Evolutionary conservation across 192 early-diverging fungal species (phyloP).

Genomic region (Coemansia sp.): DNA sequence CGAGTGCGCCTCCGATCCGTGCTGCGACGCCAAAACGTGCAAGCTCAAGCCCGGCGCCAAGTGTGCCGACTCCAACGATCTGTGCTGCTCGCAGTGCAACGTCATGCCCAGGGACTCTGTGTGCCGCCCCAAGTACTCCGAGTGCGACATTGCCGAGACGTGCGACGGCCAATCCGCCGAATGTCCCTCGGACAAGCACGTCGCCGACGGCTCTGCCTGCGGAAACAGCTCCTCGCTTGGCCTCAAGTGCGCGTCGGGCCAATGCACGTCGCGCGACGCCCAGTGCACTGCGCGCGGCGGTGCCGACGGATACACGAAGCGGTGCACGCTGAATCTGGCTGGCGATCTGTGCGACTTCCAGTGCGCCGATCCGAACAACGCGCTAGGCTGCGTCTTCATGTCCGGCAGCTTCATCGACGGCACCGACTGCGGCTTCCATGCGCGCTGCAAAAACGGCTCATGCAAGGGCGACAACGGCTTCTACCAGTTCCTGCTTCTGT

Average conservation of each 20-base stretch:
- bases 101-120: constrained; percentile 58
- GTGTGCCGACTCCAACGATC: constrained; percentile 83
- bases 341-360: constrained; percentile 64
- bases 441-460: constrained; percentile 57
- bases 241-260: constrained; percentile 67
- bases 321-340: constrained; percentile 59
- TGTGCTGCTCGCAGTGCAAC: constrained; percentile 79
- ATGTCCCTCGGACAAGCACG: constrained; percentile 72
- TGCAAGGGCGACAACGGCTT: constrained; percentile 64
- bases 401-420: constrained; percentile 71
- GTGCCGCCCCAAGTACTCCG: constrained; percentile 74
- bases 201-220: constrained; percentile 72
- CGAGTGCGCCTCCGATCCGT: constrained; percentile 74
- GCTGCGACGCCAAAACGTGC: constrained; percentile 83
- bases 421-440: constrained; percentile 66
- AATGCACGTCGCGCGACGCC: constrained; percentile 72
- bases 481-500: constrained; percentile 57
- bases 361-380: constrained; percentile 60
- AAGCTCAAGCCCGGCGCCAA: constrained; percentile 72
- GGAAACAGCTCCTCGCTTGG: constrained; percentile 18
- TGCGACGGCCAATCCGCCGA: constrained; percentile 72
- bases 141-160: constrained; percentile 79
- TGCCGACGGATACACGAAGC: constrained; percentile 54
- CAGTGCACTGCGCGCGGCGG: constrained; percentile 67
- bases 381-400: constrained; percentile 57